These are phyloP conservation scores for Exophiala xenobiotica DNA, from an alignment of 2,329 filamentous ascomycete species.

Conservation along the genomic window DNA sequence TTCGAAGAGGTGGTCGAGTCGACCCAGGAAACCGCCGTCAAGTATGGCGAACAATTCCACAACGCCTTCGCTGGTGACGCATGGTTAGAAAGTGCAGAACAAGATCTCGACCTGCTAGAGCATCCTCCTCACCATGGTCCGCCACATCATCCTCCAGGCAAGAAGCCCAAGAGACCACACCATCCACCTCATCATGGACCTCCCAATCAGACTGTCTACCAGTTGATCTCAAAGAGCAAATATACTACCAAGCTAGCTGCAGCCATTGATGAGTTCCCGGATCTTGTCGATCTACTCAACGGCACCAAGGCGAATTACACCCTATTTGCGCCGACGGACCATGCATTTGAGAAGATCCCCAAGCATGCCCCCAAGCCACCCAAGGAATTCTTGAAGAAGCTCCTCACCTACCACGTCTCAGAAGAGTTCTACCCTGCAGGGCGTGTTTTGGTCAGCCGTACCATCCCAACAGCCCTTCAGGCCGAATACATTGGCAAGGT, in stretches of 20 bases:
- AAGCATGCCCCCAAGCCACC: slow-evolving; percentile 60
- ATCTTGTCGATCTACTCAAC: slow-evolving; percentile 72
- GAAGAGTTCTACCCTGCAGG: slow-evolving; percentile 65
- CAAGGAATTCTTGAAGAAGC: slow-evolving; percentile 67
- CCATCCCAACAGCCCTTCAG: slow-evolving; percentile 67
- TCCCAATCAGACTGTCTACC: slow-evolving; percentile 72
- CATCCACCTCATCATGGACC: slow-evolving; percentile 43
- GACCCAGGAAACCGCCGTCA: slow-evolving; percentile 40
- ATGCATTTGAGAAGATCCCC: slow-evolving; percentile 68
- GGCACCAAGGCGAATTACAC: slow-evolving; percentile 73
- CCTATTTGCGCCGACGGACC: slow-evolving; percentile 75
- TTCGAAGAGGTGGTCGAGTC: slow-evolving; percentile 45
- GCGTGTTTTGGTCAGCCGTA: slow-evolving; percentile 67
- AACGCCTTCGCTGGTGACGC: slow-evolving; percentile 48
- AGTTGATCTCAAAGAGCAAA: slow-evolving; percentile 73
- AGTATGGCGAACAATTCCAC: slow-evolving; percentile 43
- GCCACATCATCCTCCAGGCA: slow-evolving; percentile 35
- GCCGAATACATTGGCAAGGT: slow-evolving; percentile 61
- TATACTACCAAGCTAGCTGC: slow-evolving; percentile 74
- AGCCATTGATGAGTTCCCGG: slow-evolving; percentile 69
- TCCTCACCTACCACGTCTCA: slow-evolving; percentile 74
- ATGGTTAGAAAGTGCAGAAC: slow-evolving; percentile 43
- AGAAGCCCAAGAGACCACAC: slow-evolving; percentile 33
- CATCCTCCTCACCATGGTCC: slow-evolving; percentile 20
- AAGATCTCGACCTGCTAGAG: slow-evolving; percentile 22